Conservation (phyloP, 2,329 filamentous ascomycete genomes). For the Fusarium sp. region DNA sequence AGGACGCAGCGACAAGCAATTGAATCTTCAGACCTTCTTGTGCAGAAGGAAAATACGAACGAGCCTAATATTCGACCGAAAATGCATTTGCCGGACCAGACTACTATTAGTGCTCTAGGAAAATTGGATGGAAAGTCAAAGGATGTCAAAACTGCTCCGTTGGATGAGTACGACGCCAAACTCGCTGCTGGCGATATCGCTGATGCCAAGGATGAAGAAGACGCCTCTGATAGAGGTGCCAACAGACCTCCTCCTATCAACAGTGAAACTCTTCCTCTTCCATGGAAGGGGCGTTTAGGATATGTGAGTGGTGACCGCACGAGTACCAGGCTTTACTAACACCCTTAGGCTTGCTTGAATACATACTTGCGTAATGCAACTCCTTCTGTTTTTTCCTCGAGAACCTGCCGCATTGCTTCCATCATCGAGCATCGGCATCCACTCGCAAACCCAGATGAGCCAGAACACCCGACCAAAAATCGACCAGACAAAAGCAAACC, state of each 20-base stretch:
- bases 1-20: constrained; percentile 61
- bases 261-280: constrained; percentile 83
- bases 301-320: constrained; percentile 69
- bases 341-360: constrained; percentile 81
- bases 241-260: constrained; percentile 79
- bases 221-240: constrained; percentile 51
- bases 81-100: background rate
- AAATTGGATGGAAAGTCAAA: constrained; percentile 6
- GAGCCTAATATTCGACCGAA: constrained; percentile 14
- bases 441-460: constrained; percentile 77
- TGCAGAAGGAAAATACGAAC: background rate
- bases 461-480: constrained; percentile 87
- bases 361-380: constrained; percentile 87
- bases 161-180: constrained; percentile 40
- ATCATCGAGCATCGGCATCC: constrained; percentile 91
- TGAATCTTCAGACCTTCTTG: constrained; percentile 51
- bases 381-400: constrained; percentile 87
- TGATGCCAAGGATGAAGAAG: constrained; percentile 35
- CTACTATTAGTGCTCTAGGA: constrained; percentile 3
- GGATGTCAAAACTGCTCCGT: constrained; percentile 29
- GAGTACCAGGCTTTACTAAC: constrained; percentile 9
- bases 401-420: constrained; percentile 90
- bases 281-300: constrained; percentile 89
- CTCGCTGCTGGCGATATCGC: constrained; percentile 34
- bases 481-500: constrained; percentile 80